Evolutionary conservation across 2,329 filamentous ascomycete species (phyloP), one percentile per base, ranked within the genome.

Genomic region (Cytospora paraplurivora): DNA sequence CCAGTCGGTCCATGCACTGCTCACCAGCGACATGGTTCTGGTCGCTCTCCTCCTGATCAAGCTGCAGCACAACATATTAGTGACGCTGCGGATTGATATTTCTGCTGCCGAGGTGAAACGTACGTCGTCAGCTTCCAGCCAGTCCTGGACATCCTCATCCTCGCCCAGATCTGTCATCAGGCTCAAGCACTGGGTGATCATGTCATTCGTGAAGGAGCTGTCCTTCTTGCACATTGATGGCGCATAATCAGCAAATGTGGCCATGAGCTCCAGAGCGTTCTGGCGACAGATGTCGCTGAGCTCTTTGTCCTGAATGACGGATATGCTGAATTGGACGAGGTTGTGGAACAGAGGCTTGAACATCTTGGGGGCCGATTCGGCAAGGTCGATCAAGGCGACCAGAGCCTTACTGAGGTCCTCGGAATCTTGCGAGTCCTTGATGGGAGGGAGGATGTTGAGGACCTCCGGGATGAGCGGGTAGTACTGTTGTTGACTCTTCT

Each of bases 161-260:
- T 89, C 84, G 47, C 93, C 95, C 66, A 99, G 89, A 74, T 99
- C 95, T 4, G 95, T 98, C 95, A 99, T 99, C 70, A 99, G 79
- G 70, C 94, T 98, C 69, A 99, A 80, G 76, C 95, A 99, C 76
- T 99, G 95, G 0, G 93, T 98, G 68, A 99, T 96, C 95, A 99
- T 99, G 68, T 97, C 93, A 66, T 86, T 88, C 2, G 93, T 95
- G 77, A 96, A 99, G 12, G 88, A 89, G n/a, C 88, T 78, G 73
- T 99, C 94, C 75, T 97, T 97, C 74, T 90, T 92, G 81, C 95
- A 98, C 88, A 98, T 94, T 44, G 90, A 89, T 5, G 95, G 93
- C 1, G 92, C 91, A 71, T 94, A 95, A 73, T 99, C 95, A 68
- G 94, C 93, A 75, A 99, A 99, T 0, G 95, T 99, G 33, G 93